Percentiles rank a stretch among this genome's conserved stretches.
Evolutionary conservation across 176 grass and related monocot genomes (phyloP).

Genomic region (Poa pratensis): DNA sequence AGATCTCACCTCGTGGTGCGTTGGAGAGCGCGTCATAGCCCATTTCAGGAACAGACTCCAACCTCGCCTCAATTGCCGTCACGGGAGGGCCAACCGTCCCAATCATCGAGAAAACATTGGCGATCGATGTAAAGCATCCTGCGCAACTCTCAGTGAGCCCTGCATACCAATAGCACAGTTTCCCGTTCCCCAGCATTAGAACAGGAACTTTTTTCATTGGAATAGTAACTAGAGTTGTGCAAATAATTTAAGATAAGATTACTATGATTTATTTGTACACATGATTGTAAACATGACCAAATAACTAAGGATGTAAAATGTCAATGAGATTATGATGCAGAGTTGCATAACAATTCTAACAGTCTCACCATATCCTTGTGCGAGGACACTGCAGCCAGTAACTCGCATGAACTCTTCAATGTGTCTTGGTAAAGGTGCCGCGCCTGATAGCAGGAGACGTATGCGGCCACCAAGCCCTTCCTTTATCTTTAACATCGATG

Average conservation of each 20-base stretch:
- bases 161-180: conserved; percentile 41
- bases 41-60: conserved; percentile 89
- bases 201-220: neutral
- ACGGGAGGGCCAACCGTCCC: conserved; percentile 83
- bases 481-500: conserved; percentile 55
- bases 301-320: neutral
- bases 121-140: conserved; percentile 90
- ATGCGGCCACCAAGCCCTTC: conserved; percentile 80
- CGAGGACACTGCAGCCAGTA: conserved; percentile 66
- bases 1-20: conserved; percentile 80
- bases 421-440: conserved; percentile 81
- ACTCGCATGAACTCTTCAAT: conserved; percentile 94
- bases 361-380: conserved; percentile 93
- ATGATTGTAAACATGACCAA: neutral
- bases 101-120: conserved; percentile 81
- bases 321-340: conserved; percentile 6
- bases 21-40: conserved; percentile 70
- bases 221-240: neutral
- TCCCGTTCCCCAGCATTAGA: neutral
- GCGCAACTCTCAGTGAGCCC: conserved; percentile 89
- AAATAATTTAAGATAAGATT: neutral
- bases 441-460: conserved; percentile 83
- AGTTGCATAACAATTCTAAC: neutral
- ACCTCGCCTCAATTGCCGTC: conserved; percentile 72
- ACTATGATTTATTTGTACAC: neutral